A percentile compares a stretch with the other conserved stretches of the same genome.
Evolutionary conservation across 1,139 yeast genomes (phyloP).

Genomic region (Taphrina communis): DNA sequence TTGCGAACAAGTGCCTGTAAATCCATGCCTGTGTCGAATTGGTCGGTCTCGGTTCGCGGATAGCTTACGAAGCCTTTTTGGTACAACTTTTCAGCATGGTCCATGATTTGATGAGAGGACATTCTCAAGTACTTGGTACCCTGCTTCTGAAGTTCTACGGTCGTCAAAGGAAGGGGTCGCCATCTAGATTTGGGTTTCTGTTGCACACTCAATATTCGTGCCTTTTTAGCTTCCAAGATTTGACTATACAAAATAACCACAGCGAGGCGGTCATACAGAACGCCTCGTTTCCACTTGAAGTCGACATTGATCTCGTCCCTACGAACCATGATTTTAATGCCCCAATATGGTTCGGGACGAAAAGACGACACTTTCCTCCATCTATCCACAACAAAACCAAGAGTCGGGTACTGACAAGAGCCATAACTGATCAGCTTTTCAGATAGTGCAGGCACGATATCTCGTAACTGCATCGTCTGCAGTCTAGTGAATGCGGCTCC

Average conservation of each 20-base stretch:
- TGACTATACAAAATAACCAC: slow-evolving; percentile 69
- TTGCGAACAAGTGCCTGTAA: slow-evolving; percentile 63
- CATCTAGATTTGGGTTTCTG: slow-evolving; percentile 74
- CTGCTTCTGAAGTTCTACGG: slow-evolving; percentile 90
- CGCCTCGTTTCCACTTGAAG: slow-evolving; percentile 72
- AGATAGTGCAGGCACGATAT: slow-evolving; percentile 47
- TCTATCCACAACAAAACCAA: slow-evolving; percentile 96
- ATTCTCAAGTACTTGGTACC: slow-evolving; percentile 76
- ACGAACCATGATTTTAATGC: slow-evolving; percentile 59
- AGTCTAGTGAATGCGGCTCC: slow-evolving; percentile 90
- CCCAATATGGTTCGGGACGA: slow-evolving; percentile 82
- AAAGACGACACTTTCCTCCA: slow-evolving; percentile 76
- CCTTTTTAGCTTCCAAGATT: slow-evolving; percentile 61
- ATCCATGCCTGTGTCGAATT: slow-evolving; percentile 77
- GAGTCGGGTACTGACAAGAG: slow-evolving; percentile 94
- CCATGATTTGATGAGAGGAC: slow-evolving; percentile 73
- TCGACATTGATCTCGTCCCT: slow-evolving; percentile 49
- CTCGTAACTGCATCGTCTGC: slow-evolving; percentile 61
- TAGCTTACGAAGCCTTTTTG: slow-evolving; percentile 86
- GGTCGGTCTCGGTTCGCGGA: slow-evolving; percentile 97
- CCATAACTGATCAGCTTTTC: slow-evolving; percentile 54
- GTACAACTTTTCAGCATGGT: slow-evolving; percentile 77
- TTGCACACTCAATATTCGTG: slow-evolving; percentile 60
- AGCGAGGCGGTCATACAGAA: slow-evolving; percentile 72
- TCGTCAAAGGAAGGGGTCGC: slow-evolving; percentile 88